A percentile compares a stretch with the other conserved stretches of the same genome.
phyloP scores from a whole-genome alignment of 2,329 filamentous ascomycete genomes.

The Mycosphaerella arachidis region DNA sequence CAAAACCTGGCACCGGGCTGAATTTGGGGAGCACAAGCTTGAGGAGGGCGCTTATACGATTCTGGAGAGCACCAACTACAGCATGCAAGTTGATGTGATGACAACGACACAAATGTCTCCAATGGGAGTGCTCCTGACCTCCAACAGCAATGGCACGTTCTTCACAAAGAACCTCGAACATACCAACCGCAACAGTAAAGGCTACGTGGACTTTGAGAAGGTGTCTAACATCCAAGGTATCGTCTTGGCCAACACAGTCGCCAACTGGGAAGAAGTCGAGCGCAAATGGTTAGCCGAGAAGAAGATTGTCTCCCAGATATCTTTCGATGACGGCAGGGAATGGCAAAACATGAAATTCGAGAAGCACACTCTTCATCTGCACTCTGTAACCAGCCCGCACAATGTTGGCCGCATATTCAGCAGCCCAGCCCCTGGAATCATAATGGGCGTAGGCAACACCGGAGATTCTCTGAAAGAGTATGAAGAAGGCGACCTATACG shows the following conservation, averaged over 20 bases:
- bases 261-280: slow-evolving; percentile 75
- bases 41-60: slow-evolving; percentile 86
- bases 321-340: slow-evolving; percentile 89
- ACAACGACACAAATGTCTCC: slow-evolving; percentile 49
- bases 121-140: slow-evolving; percentile 88
- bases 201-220: slow-evolving; percentile 92
- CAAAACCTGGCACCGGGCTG: slow-evolving; percentile 80
- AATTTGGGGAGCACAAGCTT: slow-evolving; percentile 81
- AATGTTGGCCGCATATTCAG: slow-evolving; percentile 88
- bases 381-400: slow-evolving; percentile 80
- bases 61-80: slow-evolving; percentile 94
- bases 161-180: slow-evolving; percentile 89
- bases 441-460: slow-evolving; percentile 91
- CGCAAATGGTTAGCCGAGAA: slow-evolving; percentile 51
- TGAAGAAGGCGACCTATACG: slow-evolving; percentile 70
- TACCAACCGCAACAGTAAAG: slow-evolving; percentile 74
- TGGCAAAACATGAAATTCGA: slow-evolving; percentile 69
- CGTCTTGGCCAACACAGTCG: slow-evolving; percentile 81
- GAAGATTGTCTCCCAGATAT: slow-evolving; percentile 75
- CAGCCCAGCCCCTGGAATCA: slow-evolving; percentile 83
- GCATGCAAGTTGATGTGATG: slow-evolving; percentile 93
- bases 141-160: slow-evolving; percentile 95
- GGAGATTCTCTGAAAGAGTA: slow-evolving; percentile 69
- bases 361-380: slow-evolving; percentile 71
- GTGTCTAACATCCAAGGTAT: slow-evolving; percentile 87